These are phyloP conservation scores for Leptodontidium sp. DNA, from an alignment of 2,329 filamentous ascomycete genomes.

Conservation along the genomic window DNA sequence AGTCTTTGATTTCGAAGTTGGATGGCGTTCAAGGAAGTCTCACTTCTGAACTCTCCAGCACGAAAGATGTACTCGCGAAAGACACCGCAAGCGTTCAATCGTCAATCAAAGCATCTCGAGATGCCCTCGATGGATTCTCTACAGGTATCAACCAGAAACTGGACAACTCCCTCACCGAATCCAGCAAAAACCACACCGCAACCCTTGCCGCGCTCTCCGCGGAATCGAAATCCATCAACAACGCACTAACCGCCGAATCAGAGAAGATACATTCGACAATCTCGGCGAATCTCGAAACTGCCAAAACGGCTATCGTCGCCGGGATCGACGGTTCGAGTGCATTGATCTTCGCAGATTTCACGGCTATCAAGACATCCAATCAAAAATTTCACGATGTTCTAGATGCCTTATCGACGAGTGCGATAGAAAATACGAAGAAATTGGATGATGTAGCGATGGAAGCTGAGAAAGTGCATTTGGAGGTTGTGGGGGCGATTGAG, in stretches of 20 bases:
- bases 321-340: not conserved
- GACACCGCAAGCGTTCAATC: not conserved
- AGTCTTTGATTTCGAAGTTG: not conserved
- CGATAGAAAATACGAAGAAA: not conserved
- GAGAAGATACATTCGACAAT: not conserved
- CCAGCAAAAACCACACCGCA: not conserved
- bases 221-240: too few relatives aligned
- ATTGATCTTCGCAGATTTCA: not conserved
- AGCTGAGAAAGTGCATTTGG: not conserved
- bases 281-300: not conserved
- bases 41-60: not conserved
- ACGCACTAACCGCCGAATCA: not conserved
- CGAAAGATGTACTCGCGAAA: not conserved
- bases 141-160: not conserved
- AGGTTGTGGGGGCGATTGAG: not conserved
- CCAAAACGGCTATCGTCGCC: not conserved
- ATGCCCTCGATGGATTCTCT: not conserved
- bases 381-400: not conserved
- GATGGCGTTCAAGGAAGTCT: not conserved
- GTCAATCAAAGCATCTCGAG: not conserved
- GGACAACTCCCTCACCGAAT: not conserved
- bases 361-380: not conserved
- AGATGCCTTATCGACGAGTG: not conserved
- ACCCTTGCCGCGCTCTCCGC: too few relatives aligned
- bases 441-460: not conserved